Conservation (phyloP, 78 protist genomes). For the Monosiga brevicollis region DNA sequence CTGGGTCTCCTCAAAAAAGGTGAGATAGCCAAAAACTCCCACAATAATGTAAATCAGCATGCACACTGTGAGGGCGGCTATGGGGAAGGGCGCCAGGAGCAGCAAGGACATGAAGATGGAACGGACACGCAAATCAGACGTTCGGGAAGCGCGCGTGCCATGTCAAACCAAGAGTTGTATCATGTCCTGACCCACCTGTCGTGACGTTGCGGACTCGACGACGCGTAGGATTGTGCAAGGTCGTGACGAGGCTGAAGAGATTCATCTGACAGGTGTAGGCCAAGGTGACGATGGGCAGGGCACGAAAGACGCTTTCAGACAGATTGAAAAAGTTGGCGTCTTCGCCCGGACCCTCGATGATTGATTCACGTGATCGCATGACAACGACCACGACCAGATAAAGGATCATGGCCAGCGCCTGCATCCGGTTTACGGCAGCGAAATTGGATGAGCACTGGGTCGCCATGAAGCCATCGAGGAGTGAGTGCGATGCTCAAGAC, state of each 20-base stretch:
- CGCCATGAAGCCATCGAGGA: not conserved
- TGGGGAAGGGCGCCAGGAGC: not conserved
- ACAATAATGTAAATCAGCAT: not conserved
- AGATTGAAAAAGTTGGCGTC: not conserved
- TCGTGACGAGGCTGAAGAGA: not conserved
- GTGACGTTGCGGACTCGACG: not conserved
- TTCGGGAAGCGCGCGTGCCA: too few relatives aligned
- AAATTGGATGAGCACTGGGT: not conserved
- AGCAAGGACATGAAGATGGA: not conserved
- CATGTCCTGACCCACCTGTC: too few relatives aligned
- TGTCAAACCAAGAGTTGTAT: too few relatives aligned
- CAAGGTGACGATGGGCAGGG: conserved; percentile 5
- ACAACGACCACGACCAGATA: not conserved
- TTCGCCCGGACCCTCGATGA: not conserved
- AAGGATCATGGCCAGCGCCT: not conserved
- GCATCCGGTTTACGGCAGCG: not conserved
- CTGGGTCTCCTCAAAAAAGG: not conserved
- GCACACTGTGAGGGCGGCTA: not conserved
- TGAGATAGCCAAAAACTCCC: conserved; percentile 13
- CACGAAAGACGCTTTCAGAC: not conserved
- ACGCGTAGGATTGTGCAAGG: not conserved
- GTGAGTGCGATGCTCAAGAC: too few relatives aligned
- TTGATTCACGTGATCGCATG: not conserved
- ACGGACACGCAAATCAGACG: not conserved
- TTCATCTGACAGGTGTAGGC: conserved; percentile 10